Evolutionary conservation across 805 yeast genomes (phyloP), one percentile per base, ranked within the genome.

Genomic region (Barnettozyma californica): DNA sequence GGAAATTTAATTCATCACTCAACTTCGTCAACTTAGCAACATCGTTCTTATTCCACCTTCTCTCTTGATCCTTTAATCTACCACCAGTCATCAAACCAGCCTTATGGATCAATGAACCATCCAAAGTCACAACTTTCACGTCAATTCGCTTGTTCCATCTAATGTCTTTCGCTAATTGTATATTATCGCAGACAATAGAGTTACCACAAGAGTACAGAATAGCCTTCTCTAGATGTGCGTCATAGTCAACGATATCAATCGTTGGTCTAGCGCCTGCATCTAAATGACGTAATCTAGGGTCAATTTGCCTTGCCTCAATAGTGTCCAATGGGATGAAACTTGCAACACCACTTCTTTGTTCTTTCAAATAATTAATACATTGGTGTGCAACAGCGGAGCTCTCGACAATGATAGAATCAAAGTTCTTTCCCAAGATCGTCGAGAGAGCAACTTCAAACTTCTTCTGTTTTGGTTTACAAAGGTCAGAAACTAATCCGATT

Each of bases 11-110:
- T 41, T 79, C 78, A 21, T 71, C 77, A 46, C 70, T 66, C 45
- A 82, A 58, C 9, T 75, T 71, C 48, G 68, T 74, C 54, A 90
- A 69, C 20, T 73, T 68, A 45, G 74, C 76, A 55, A 78, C 76
- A 56, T 83, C 87, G 39, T 78, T 75, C 59, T 84, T 88, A 62
- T 83, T 89, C 95, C 95, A 88, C 53, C 78, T 74, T 48, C 74
- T 71, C n/a, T 72, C 66, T 26, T 64, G 61, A 36, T 71, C 71
- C n/a, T 72, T 71, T 6, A 80, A 73, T 26, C 73, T 68, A 55
- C 97, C 97, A 63, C 97, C 97, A 9, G 97, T 85, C 95, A 94
- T 88, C 34, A 90, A 72, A 7, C 96, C 96, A 5, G 92, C 83
- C 58, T 80, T 81, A 61, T 88, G 89, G 42, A 94, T 86, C 27